A percentile compares a stretch with the other conserved stretches of the same genome.
These are phyloP conservation scores for Pelomyxa schiedti DNA, from an alignment of 78 protist genomes.

Conservation along the genomic window DNA sequence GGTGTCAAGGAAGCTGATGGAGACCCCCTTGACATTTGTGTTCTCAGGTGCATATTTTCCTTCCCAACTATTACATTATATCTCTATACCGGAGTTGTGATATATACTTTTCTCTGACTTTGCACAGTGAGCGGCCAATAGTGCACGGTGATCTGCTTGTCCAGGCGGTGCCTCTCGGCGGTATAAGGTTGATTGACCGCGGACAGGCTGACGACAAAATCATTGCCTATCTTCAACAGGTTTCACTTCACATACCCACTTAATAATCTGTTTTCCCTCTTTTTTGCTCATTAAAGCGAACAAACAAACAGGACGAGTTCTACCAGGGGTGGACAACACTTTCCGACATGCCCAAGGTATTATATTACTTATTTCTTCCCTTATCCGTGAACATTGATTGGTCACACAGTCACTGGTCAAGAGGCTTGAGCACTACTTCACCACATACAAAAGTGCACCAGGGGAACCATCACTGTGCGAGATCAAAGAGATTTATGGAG, in stretches of 20 bases:
- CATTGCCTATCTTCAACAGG: background rate
- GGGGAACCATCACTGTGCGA: background rate
- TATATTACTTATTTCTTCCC: no score
- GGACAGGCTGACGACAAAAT: slow-evolving; percentile 10
- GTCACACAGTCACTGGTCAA: background rate
- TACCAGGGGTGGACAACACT: background rate
- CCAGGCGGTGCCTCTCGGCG: background rate
- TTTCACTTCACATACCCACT: no score
- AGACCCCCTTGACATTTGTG: background rate
- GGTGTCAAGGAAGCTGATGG: background rate
- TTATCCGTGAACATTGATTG: no score
- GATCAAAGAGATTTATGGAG: background rate
- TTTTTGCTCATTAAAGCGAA: no score
- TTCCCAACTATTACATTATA: no score
- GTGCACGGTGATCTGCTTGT: background rate
- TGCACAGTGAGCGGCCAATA: background rate
- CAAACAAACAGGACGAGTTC: background rate
- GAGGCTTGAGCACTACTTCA: background rate
- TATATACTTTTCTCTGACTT: no score
- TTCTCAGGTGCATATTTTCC: no score
- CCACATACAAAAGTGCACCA: background rate
- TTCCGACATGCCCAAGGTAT: background rate
- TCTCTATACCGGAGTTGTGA: no score
- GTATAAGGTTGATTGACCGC: background rate
- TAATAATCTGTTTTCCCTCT: no score